Evolutionary conservation across 129 eudicot genomes (phyloP), one percentile per base, ranked within the genome.

Genomic region (Logfia minima): DNA sequence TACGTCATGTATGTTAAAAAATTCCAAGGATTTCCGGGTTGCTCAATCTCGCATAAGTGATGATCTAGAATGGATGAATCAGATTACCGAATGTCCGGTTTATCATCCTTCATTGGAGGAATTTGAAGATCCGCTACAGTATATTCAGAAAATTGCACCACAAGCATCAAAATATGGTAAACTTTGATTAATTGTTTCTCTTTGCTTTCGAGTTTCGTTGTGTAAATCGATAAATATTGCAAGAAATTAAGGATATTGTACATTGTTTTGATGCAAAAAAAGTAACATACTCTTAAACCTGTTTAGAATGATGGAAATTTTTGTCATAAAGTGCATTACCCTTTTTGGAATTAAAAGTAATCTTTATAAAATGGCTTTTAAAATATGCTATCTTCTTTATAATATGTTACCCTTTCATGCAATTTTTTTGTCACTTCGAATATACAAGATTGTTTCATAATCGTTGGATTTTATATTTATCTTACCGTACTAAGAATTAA

Each of bases 141-240:
- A 77, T 78, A 34, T 88, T 67, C 84, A 77, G 29, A 75, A 75
- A 68, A 79, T 88, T 60, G 78, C 87, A 75, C 79, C 89, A 23
- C 78, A 85, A 63, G 87, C 89, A 39, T 85, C 92, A 80, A 88
- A 75, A 83, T 88, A 80, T 56, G 92, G 92, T 88, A 72, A 3
- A 26, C 10, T 62, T 32, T 22, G 16, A 0, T 10, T 14, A 43
- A 43, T 10, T 43, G 0, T 26, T 26, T 48, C n/a, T 48, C 55
- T 13, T 48, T 13, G 3, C 6, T 48, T 24, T 23, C 29, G 22
- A 11, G 14, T 41, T 19, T 24, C 19, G 3, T 43, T 23, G 43
- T 24, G 17, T 4, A 59, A 19, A 48, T 18, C 53, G n/a, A 0
- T 18, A 48, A 48, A 48, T 0, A 13, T 14, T 0, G 55, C 55